Evolutionary conservation across 192 early-diverging fungal species (phyloP), one percentile per base, ranked within the genome.

Genomic region (Glomus cerebriforme): DNA sequence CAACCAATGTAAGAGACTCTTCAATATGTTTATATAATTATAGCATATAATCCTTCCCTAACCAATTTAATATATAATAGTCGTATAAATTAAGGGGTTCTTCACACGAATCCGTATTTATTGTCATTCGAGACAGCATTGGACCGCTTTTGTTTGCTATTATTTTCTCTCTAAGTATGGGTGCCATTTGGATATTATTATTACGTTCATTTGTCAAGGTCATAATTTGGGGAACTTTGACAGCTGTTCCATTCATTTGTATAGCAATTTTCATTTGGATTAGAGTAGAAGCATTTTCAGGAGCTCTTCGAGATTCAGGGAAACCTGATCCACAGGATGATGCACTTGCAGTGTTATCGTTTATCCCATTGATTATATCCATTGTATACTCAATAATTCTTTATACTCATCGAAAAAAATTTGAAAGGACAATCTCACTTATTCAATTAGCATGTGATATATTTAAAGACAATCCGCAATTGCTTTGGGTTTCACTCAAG

Each of bases 401-500:
- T 24, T 86, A 79, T 76, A 59, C 78, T 29, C 76, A 80, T 31
- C 79, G 84, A 39, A 79, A 86, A 49, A 79, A 83, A 10, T 82
- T 92, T 45, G 78, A 84, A 29, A 83, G 83, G 64, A 89, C 89
- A 0, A 81, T 81, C 17, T 31, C 27, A 54, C 45, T 58, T 7
- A 26, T 27, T 39, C 83, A 93, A 90, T 83, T 95, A 26, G 90
- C 93, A 13, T 92, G 88, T 78, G 92, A 92, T 70, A 89, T 95
- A 22, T 73, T 95, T 9, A 83, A 86, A 82, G 88, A 85, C 64
- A 95, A 94, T 81, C 92, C 92, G 1, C 84, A 86, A 67, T 86
- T 94, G 79, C 86, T 93, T 72, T 76, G 88, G 26, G 83, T 93
- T n/a, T 92, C 91, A 3, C 79, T 91, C 24, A 78, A 78, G 22